Evolutionary conservation across 2,329 filamentous ascomycete species (phyloP), one percentile per base, ranked within the genome.

Genomic region (Clonostachys rhizophaga): DNA sequence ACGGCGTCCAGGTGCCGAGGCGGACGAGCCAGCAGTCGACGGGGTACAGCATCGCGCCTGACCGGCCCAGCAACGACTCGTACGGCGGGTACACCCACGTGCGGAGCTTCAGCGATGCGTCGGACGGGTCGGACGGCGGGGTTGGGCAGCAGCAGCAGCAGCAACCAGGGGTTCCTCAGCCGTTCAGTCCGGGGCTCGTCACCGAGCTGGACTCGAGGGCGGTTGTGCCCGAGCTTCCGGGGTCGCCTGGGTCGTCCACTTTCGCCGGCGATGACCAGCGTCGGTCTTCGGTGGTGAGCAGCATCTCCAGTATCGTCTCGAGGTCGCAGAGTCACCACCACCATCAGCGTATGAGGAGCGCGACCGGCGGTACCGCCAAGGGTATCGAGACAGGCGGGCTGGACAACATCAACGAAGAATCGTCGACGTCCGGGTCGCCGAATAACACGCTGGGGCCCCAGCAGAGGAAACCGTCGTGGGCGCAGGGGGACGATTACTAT

Each of bases 41-140:
- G 8, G 24, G 24, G 24, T 30, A 30, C 34, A 17, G 18, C 11
- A 41, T 18, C 24, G 46, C 34, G 7, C 50, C 55, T 30, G 54
- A 61, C 35, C 56, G 62, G 4, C 24, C 24, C 8, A 30, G 24
- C 24, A 30, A 30, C 24, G 24, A 30, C 24, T 30, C 24, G 24
- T 30, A 30, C 24, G 24, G 24, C 24, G 24, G 24, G 5, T 63
- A 62, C 46, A 52, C 50, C 3, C 72, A 74, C 46, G 60, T 63
- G 42, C 68, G 74, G 3, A 61, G 73, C 6, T 57, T 57, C 41
- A 76, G 72, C 56, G 66, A 72, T 50, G 63, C 66, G 6, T 76
- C 73, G 40, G 72, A 76, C 43, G 57, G 64, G 5, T 67, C 66
- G 40, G 67, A 65, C 40, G 55, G 54, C 5, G 17, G 16, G 16